phyloP scores from a whole-genome alignment of 2,329 filamentous ascomycete genomes.

The Xylaria sp. region DNA sequence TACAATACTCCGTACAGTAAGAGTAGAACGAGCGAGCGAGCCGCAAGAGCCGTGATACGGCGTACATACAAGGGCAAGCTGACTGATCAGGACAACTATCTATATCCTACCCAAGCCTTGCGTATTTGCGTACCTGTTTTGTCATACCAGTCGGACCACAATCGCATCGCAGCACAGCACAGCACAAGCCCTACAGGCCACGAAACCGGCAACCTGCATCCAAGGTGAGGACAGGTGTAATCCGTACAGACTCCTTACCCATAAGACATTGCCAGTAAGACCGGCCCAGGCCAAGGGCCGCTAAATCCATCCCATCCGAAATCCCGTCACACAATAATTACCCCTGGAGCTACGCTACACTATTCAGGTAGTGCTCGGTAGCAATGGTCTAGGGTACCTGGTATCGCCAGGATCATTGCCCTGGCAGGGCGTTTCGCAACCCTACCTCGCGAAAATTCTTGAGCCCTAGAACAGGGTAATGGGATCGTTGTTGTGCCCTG shows the following conservation, averaged over 20 bases:
- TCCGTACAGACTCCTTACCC: not conserved
- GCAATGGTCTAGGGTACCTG: not conserved
- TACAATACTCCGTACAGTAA: not conserved
- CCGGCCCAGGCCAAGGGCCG: slow-evolving; percentile 1
- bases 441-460: not conserved
- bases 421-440: not conserved
- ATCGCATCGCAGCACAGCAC: not conserved
- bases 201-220: slow-evolving; percentile 16
- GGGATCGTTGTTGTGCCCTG: not conserved
- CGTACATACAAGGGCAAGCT: not conserved
- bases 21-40: no score
- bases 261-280: not conserved
- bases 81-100: not conserved
- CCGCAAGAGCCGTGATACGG: slow-evolving; percentile 2
- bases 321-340: slow-evolving; percentile 4
- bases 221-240: slow-evolving; percentile 17
- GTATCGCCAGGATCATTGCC: not conserved
- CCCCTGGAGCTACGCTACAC: slow-evolving; percentile 11
- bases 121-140: not conserved
- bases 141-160: not conserved
- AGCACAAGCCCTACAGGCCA: slow-evolving; percentile 12
- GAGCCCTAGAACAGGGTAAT: not conserved
- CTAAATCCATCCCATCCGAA: slow-evolving; percentile 13
- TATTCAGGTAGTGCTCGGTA: not conserved
- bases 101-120: not conserved